Conservation (phyloP, 768 basidiomycete species). For the Podaxis pistillaris region DNA sequence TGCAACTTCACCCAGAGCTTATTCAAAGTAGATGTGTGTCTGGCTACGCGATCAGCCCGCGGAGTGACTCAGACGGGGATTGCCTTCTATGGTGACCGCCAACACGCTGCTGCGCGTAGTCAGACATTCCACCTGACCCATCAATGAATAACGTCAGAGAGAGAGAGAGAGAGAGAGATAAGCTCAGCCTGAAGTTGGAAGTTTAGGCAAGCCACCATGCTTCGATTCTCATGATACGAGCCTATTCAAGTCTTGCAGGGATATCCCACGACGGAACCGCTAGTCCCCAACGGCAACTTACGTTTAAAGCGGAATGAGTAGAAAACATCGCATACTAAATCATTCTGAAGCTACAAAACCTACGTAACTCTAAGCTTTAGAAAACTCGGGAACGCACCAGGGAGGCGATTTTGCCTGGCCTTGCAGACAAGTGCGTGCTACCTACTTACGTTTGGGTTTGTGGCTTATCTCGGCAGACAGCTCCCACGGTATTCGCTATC, state of each 20-base stretch:
- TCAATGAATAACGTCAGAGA: not conserved
- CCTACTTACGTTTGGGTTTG: not conserved
- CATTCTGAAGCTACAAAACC: not conserved
- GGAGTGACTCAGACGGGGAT: not conserved
- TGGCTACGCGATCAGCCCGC: not conserved
- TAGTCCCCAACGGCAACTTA: not conserved
- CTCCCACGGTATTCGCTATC: slow-evolving; percentile 5
- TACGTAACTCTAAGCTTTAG: not conserved
- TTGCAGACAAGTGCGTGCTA: no score
- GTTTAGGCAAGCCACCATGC: not conserved
- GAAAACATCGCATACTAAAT: not conserved
- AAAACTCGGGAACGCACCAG: not conserved
- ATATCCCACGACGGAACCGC: slow-evolving; percentile 2
- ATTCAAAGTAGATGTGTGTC: not conserved
- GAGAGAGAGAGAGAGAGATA: not conserved
- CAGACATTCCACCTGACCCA: not conserved
- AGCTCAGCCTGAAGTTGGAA: not conserved
- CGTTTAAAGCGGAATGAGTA: not conserved
- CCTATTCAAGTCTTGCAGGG: not conserved
- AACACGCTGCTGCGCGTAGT: not conserved
- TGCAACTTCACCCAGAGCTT: not conserved
- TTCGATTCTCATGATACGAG: slow-evolving; percentile 2
- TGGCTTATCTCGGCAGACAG: not conserved
- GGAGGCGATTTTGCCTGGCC: not conserved
- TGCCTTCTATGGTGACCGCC: not conserved